Percentiles rank a stretch among this genome's conserved stretches.
Evolutionary conservation across 805 yeast species (phyloP).

Genomic region (Zygosaccharomyces bailii): DNA sequence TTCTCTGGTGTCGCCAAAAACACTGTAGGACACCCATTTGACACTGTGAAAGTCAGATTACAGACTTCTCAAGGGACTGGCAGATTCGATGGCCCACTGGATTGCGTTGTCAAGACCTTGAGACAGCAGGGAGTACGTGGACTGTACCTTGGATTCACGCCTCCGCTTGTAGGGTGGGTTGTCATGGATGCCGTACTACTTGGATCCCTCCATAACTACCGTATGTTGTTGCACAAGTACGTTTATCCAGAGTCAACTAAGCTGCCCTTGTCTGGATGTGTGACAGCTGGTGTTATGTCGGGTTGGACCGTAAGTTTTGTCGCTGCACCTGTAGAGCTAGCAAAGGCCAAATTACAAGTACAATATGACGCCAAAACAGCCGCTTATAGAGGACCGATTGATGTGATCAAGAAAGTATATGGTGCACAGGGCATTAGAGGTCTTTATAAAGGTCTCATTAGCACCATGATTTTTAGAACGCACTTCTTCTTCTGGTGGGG

Average conservation of each 20-base stretch:
- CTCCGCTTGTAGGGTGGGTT: slow-evolving; percentile 92
- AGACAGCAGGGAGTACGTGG: slow-evolving; percentile 74
- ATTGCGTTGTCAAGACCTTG: slow-evolving; percentile 71
- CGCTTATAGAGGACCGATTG: slow-evolving; percentile 73
- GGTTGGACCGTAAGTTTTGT: slow-evolving; percentile 92
- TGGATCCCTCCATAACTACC: slow-evolving; percentile 78
- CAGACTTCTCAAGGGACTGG: slow-evolving; percentile 66
- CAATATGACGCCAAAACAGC: slow-evolving; percentile 77
- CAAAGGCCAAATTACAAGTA: slow-evolving; percentile 84
- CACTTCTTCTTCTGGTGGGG: slow-evolving; percentile 95
- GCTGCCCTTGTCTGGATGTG: slow-evolving; percentile 71
- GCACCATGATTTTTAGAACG: slow-evolving; percentile 84
- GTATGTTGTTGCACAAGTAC: slow-evolving; percentile 61
- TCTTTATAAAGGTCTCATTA: slow-evolving; percentile 72
- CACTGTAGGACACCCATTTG: slow-evolving; percentile 91
- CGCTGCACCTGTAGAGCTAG: slow-evolving; percentile 92
- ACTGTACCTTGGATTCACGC: slow-evolving; percentile 85
- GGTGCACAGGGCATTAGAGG: slow-evolving; percentile 65
- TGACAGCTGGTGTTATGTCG: slow-evolving; percentile 70
- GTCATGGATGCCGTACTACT: slow-evolving; percentile 89
- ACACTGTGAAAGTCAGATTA: slow-evolving; percentile 80
- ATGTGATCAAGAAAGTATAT: slow-evolving; percentile 60
- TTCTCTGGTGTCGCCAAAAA: slow-evolving; percentile 85
- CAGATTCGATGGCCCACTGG: slow-evolving; percentile 75
- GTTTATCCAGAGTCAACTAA: slow-evolving; percentile 56